Evolutionary conservation across 163 green algal genomes (phyloP), one percentile per base, ranked within the genome.

Genomic region (Chlamydomonas reinhardtii): DNA sequence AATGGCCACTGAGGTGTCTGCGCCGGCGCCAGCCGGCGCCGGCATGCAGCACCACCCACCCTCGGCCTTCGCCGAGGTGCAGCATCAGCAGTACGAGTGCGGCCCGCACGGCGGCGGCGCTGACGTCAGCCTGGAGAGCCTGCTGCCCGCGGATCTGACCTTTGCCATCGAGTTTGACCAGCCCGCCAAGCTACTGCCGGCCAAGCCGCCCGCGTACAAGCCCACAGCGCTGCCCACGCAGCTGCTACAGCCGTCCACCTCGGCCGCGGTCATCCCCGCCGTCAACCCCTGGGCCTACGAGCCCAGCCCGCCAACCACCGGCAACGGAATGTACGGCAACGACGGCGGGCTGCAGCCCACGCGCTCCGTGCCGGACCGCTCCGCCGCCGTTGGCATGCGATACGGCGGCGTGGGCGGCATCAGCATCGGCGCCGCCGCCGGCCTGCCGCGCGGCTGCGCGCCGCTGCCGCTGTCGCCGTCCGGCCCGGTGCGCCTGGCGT

Each of bases 261-360:
- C 80, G 29, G 48, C 48, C 48, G 80, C 80, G 34, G 69, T 84
- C 65, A 72, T 86, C 66, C 80, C 80, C 17, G 54, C 27, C 56
- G 29, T 80, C 69, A 86, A 86, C 19, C 80, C 80, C 54, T 86
- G 80, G 80, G 73, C 70, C 70, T 86, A 56, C 37, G 80, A 86
- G 25, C 43, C 70, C 25, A 56, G 48, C 48, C 48, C 48, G 48
- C 48, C 48, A 17, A 56, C 48, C 48, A 56, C 48, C 48, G 5
- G 48, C 14, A 56, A 19, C 48, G 48, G 48, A 12, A 56, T 56
- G 48, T 56, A 56, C 48, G 48, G 48, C 48, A 19, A 17, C 48
- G 48, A 14, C 14, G 48, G 48, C 9, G 48, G 48, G 14, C 69
- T 86, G 25, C 16, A 62, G 25, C 66, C 56, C 9, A 79, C n/a